Evolutionary conservation across 345 rosid genomes (phyloP).

Genomic region (Syzygium jambos): DNA sequence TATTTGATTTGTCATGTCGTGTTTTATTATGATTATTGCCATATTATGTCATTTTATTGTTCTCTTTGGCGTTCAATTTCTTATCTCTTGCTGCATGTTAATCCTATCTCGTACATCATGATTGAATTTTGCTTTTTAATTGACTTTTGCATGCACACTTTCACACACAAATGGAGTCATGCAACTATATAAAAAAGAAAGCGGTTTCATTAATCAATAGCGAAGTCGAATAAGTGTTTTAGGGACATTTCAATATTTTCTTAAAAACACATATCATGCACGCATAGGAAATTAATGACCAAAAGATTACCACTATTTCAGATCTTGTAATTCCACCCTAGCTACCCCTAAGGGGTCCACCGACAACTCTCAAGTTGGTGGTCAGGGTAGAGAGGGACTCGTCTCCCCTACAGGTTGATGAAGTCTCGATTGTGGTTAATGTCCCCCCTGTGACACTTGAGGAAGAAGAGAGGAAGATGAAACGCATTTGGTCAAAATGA

Average conservation of each 20-base stretch:
- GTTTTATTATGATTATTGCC: too few species aligned
- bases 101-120: not conserved
- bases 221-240: too few species aligned
- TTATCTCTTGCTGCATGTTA: not conserved
- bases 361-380: not conserved
- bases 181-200: not conserved
- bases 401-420: not conserved
- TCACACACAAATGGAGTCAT: not conserved
- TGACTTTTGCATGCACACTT: not conserved
- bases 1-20: not conserved
- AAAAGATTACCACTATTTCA: not conserved
- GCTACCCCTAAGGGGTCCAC: not conserved
- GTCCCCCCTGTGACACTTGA: not conserved
- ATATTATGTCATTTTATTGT: too few species aligned
- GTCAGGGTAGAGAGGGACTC: not conserved
- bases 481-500: not conserved
- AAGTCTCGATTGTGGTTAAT: not conserved
- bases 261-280: too few species aligned
- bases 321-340: too few species aligned
- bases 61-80: not conserved
- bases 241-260: not conserved
- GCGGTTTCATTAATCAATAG: not conserved
- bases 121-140: too few species aligned
- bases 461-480: not conserved
- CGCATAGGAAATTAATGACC: not conserved